These are phyloP conservation scores for Hymenoscyphus albidus DNA, from an alignment of 2,329 filamentous ascomycete genomes.

Conservation along the genomic window DNA sequence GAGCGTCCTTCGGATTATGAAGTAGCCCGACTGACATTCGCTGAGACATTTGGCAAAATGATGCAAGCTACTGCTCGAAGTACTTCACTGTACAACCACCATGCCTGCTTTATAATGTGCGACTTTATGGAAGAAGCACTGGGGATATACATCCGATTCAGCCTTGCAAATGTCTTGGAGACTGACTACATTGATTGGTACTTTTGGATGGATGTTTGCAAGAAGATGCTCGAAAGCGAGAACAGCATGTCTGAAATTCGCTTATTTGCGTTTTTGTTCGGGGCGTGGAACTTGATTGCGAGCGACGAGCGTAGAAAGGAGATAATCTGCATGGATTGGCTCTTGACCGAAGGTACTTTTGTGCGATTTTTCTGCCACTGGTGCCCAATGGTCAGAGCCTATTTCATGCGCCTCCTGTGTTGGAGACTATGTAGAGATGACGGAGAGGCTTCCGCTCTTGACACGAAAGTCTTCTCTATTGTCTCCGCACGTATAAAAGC, in stretches of 20 bases:
- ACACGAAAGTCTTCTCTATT: constrained; percentile 56
- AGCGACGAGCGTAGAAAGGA: constrained; percentile 54
- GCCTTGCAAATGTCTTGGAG: constrained; percentile 39
- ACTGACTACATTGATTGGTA: constrained; percentile 54
- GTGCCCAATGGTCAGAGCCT: constrained; percentile 75
- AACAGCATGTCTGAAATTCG: constrained; percentile 70
- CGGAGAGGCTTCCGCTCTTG: constrained; percentile 47
- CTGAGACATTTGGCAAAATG: constrained; percentile 57
- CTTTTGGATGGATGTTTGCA: constrained; percentile 67
- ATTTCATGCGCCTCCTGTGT: constrained; percentile 68
- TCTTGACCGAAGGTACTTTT: constrained; percentile 60
- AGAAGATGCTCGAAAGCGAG: constrained; percentile 64
- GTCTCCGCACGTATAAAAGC: constrained; percentile 54
- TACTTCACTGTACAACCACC: constrained; percentile 65
- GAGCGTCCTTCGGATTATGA: constrained; percentile 52
- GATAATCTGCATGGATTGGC: constrained; percentile 57
- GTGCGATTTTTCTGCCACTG: constrained; percentile 68
- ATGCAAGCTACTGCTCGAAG: constrained; percentile 59
- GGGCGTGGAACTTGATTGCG: constrained; percentile 58
- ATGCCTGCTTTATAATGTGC: constrained; percentile 68
- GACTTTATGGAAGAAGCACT: constrained; percentile 70
- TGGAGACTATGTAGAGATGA: constrained; percentile 66
- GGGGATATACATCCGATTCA: constrained; percentile 58
- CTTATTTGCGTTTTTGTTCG: constrained; percentile 65
- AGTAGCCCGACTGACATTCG: constrained; percentile 55